Conservation (phyloP, 805 yeast genomes). For the Spathaspora gorwiae region DNA sequence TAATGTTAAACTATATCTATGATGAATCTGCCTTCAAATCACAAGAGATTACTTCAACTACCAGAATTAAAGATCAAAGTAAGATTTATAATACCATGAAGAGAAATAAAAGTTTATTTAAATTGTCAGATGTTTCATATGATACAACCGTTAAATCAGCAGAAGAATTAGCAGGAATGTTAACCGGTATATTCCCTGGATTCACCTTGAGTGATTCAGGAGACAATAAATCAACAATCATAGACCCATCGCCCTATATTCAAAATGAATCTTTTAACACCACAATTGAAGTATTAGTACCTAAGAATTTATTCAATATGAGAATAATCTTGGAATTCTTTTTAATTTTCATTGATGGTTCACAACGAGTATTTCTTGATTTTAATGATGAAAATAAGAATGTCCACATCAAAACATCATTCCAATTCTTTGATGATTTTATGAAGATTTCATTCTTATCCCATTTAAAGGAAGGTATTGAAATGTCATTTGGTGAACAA, state of each 20-base stretch:
- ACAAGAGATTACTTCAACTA: not conserved
- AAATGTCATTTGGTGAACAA: conserved; percentile 45
- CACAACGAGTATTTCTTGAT: conserved; percentile 29
- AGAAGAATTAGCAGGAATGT: conserved; percentile 25
- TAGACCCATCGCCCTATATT: conserved; percentile 41
- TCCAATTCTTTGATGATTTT: conserved; percentile 54
- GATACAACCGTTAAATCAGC: conserved; percentile 20
- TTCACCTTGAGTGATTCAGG: conserved; percentile 23
- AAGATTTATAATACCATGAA: conserved; percentile 10
- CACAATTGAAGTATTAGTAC: conserved; percentile 60
- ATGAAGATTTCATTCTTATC: conserved; percentile 65
- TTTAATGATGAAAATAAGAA: conserved; percentile 9
- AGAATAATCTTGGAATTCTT: conserved; percentile 71
- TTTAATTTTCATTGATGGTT: conserved; percentile 60
- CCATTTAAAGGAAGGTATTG: conserved; percentile 54
- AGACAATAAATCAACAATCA: conserved; percentile 5
- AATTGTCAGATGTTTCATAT: conserved; percentile 28
- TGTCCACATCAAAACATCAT: conserved; percentile 13
- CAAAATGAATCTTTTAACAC: conserved; percentile 53
- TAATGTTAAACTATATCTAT: conserved; percentile 31
- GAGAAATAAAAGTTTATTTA: conserved; percentile 20
- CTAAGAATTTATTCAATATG: conserved; percentile 74
- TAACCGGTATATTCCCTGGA: conserved; percentile 72
- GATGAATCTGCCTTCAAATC: conserved; percentile 12
- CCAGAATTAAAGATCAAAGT: conserved; percentile 1